These are phyloP conservation scores for Insectozyma bohioensis DNA, from an alignment of 1,139 yeast genomes.

Conservation along the genomic window DNA sequence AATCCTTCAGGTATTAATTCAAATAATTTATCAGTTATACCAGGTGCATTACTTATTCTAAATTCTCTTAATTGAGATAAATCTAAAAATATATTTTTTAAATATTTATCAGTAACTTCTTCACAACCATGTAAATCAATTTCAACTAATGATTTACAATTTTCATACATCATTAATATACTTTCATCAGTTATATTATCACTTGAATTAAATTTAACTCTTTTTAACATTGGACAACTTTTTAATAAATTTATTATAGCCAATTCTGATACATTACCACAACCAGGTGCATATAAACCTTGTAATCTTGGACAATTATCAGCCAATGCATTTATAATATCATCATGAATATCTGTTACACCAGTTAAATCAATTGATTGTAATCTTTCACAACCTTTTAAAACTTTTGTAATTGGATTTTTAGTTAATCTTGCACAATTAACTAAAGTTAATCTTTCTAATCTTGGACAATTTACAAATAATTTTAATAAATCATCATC, in stretches of 20 bases:
- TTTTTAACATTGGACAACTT: slow-evolving; percentile 72
- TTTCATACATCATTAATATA: slow-evolving; percentile 58
- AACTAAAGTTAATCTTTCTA: slow-evolving; percentile 84
- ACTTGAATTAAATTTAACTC: slow-evolving; percentile 81
- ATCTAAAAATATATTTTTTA: slow-evolving; percentile 60
- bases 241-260: slow-evolving; percentile 62
- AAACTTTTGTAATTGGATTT: slow-evolving; percentile 57
- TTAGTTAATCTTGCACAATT: slow-evolving; percentile 72
- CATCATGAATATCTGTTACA: slow-evolving; percentile 68
- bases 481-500: slow-evolving; percentile 61
- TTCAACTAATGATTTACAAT: slow-evolving; percentile 82
- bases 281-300: slow-evolving; percentile 88
- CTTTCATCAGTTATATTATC: slow-evolving; percentile 66
- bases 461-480: slow-evolving; percentile 63
- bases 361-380: slow-evolving; percentile 91
- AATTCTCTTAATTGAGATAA: slow-evolving; percentile 78
- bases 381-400: slow-evolving; percentile 64
- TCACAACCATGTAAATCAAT: slow-evolving; percentile 85
- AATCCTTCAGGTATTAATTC: slow-evolving; percentile 44
- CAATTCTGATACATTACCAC: slow-evolving; percentile 63
- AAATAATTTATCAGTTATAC: slow-evolving; percentile 66
- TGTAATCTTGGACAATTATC: slow-evolving; percentile 72
- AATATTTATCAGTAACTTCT: slow-evolving; percentile 63
- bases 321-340: slow-evolving; percentile 70
- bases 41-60: slow-evolving; percentile 71